Evolutionary conservation across 2,329 filamentous ascomycete genomes (phyloP), one percentile per base, ranked within the genome.

Genomic region (Penicillium sp.): DNA sequence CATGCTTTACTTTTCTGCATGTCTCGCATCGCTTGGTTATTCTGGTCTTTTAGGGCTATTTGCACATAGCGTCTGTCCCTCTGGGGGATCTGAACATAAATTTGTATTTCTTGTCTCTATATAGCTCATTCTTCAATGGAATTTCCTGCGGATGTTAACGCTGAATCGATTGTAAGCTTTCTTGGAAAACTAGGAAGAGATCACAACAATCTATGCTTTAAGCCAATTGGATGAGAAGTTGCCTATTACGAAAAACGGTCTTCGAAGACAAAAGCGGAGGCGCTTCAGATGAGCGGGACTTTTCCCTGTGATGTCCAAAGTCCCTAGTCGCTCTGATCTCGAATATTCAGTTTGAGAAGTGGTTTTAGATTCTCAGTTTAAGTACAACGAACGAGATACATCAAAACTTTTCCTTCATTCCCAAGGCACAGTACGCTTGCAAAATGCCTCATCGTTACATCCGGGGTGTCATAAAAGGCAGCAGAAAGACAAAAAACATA

Each of bases 381-480:
- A 38, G 37, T 30, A 38, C 26, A 28, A 51, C 33, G 28, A 52
- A 16, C 7, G n/a, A 38, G 48, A 43, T 16, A 30, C 13, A 60
- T 55, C 57, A 43, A 58, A 62, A 42, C 35, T 51, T 65, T 64
- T 58, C 55, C 51, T 42, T 54, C 54, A 49, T 37, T 46, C 54
- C 26, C 19, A 35, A 35, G 26, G 51, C 52, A 57, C 42, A 55
- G 19, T 52, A 58, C 58, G 62, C 62, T 65, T 26, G 40, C 49
- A 6, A 62, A 59, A 58, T 64, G 52, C 45, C 59, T 30, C 43
- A 43, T 40, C 30, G 16, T 48, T 62, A 58, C 48, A 57, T 48
- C 37, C 42, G 7, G 37, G 37, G 52, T 45, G 52, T 57, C 49
- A 65, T 58, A 43, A 61, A 49, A 53, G 52, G 54, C 53, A 56